Conservation (phyloP, 345 rosid genomes). For the Geranium brycei region DNA sequence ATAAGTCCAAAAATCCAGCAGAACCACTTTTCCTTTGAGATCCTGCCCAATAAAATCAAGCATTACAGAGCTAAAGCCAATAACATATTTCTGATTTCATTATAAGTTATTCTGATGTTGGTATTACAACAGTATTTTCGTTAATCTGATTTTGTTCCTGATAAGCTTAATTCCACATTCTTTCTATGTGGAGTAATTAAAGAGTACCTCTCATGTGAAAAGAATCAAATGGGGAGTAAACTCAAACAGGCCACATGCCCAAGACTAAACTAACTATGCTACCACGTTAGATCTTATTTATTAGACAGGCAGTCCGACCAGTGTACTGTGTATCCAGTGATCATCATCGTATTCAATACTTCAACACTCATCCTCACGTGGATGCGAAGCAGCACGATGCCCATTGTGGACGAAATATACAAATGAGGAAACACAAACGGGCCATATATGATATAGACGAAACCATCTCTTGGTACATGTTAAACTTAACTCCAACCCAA, state of each 20-base stretch:
- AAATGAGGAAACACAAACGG: neutral
- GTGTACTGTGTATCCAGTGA: too few relatives aligned
- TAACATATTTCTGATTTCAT: neutral
- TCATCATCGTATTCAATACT: neutral
- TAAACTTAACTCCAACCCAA: neutral
- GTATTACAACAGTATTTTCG: neutral
- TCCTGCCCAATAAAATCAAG: slow-evolving; percentile 37
- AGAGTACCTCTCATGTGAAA: too few relatives aligned
- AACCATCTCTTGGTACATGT: neutral
- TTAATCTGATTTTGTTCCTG: neutral
- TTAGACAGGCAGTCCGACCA: too few relatives aligned
- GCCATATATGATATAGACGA: neutral
- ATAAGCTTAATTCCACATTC: neutral
- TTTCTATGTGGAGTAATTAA: too few relatives aligned
- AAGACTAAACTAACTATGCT: too few relatives aligned
- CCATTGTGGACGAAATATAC: neutral
- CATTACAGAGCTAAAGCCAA: slow-evolving; percentile 5
- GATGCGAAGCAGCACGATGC: neutral
- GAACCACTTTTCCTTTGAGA: slow-evolving; percentile 79
- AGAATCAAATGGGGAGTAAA: too few relatives aligned
- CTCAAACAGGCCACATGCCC: too few relatives aligned
- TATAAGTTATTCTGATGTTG: neutral
- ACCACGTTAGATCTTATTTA: too few relatives aligned
- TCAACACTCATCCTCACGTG: neutral
- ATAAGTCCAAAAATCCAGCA: slow-evolving; percentile 96